These are phyloP conservation scores for Stephanodiscus triporus DNA, from an alignment of 108 stramenopile genomes.

Conservation along the genomic window DNA sequence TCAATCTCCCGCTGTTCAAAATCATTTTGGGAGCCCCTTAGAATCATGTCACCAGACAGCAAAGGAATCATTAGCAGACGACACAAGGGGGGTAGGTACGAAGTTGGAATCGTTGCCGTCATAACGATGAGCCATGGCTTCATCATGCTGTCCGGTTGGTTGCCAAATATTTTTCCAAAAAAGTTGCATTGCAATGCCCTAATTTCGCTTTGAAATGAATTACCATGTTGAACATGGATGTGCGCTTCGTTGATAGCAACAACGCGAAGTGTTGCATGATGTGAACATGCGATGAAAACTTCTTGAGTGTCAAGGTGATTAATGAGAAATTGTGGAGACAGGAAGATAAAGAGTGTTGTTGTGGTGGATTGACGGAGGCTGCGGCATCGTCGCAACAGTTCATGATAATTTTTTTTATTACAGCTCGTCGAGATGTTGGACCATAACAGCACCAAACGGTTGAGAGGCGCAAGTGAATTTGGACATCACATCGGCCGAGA, in stretches of 20 bases:
- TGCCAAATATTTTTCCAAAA: neutral
- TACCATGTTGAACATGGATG: neutral
- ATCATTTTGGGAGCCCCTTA: too few relatives aligned
- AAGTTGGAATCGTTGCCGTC: neutral
- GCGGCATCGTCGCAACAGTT: neutral
- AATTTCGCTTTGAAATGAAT: neutral
- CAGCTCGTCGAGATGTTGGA: neutral
- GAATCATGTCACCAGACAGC: neutral
- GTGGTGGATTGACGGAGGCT: neutral
- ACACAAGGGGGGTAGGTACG: neutral
- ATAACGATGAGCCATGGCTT: neutral
- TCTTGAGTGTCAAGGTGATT: neutral
- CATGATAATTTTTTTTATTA: neutral
- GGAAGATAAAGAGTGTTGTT: neutral
- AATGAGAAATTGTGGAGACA: neutral
- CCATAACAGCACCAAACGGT: neutral
- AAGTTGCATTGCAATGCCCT: neutral
- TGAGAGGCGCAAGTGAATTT: neutral
- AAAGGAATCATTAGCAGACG: neutral
- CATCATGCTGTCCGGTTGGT: neutral
- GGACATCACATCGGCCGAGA: neutral
- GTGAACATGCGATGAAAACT: neutral
- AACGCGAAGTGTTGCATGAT: neutral
- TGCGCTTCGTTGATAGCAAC: neutral
- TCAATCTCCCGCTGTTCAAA: too few relatives aligned